Percentiles rank a stretch among this genome's conserved stretches.
phyloP scores from a whole-genome alignment of 768 basidiomycete genomes.

The Mycena alexandri region DNA sequence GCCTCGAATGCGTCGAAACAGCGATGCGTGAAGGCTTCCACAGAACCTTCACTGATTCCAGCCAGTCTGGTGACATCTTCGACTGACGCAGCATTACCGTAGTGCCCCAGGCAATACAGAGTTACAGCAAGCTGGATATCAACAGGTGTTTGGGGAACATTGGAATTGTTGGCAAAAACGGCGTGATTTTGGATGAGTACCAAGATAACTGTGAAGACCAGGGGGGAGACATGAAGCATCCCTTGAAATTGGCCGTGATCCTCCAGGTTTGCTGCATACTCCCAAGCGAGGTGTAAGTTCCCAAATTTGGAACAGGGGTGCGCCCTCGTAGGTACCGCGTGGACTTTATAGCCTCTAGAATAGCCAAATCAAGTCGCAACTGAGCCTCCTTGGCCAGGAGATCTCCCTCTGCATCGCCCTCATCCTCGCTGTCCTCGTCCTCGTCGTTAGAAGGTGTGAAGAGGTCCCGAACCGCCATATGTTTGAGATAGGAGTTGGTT shows the following conservation, averaged over 20 bases:
- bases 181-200: slow-evolving; percentile 8
- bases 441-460: neutral
- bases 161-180: slow-evolving; percentile 27
- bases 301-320: neutral
- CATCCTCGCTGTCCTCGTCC: neutral
- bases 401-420: slow-evolving; percentile 2
- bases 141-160: slow-evolving; percentile 31
- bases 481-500: slow-evolving; percentile 12
- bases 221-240: slow-evolving; percentile 11
- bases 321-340: neutral
- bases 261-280: neutral
- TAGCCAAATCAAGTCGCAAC: neutral
- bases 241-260: slow-evolving; percentile 6
- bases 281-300: neutral
- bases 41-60: slow-evolving; percentile 36
- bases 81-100: slow-evolving; percentile 37
- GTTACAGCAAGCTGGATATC: slow-evolving; percentile 35
- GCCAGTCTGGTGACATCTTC: slow-evolving; percentile 33
- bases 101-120: slow-evolving; percentile 11
- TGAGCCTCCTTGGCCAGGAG: slow-evolving; percentile 1
- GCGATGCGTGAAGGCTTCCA: slow-evolving; percentile 34
- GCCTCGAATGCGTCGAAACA: slow-evolving; percentile 21
- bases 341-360: neutral
- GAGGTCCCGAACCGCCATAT: slow-evolving; percentile 8
- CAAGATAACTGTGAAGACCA: slow-evolving; percentile 7